These are phyloP conservation scores for Metarhizium brunneum DNA, from an alignment of 2,329 filamentous ascomycete species.

Conservation along the genomic window DNA sequence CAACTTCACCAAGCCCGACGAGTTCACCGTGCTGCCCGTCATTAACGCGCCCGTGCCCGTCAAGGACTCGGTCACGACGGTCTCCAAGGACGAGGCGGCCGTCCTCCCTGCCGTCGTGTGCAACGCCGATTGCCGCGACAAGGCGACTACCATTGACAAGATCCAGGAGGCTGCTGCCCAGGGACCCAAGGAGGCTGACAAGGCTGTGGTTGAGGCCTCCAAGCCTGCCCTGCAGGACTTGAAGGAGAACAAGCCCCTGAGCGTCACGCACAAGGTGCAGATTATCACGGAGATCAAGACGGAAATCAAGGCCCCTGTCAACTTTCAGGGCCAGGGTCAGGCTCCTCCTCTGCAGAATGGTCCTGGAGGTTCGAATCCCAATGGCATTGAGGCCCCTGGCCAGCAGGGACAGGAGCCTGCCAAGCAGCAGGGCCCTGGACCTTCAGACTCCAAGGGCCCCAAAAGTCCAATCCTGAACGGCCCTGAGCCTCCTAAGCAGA, in stretches of 20 bases:
- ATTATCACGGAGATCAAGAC: no score
- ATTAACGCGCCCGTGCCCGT: neutral
- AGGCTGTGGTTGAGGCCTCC: neutral
- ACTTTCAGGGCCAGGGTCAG: no score
- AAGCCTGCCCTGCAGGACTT: neutral
- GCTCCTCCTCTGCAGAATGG: no score
- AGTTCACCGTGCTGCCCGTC: neutral
- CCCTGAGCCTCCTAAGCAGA: no score
- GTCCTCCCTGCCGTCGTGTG: neutral
- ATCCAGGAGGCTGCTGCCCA: neutral
- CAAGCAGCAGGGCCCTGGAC: no score
- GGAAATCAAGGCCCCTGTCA: no score
- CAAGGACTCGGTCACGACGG: neutral
- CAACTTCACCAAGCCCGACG: neutral
- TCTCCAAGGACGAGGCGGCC: neutral
- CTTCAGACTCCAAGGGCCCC: no score
- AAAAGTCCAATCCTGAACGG: no score
- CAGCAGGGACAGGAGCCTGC: no score
- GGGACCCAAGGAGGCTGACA: neutral
- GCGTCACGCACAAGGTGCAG: neutral
- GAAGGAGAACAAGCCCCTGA: neutral
- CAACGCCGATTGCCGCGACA: neutral
- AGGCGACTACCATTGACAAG: neutral
- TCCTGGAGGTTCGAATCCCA: no score
- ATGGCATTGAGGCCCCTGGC: no score